These are phyloP conservation scores for Moniliella sp. DNA, from an alignment of 1,284 basidiomycete genomes.

Conservation along the genomic window DNA sequence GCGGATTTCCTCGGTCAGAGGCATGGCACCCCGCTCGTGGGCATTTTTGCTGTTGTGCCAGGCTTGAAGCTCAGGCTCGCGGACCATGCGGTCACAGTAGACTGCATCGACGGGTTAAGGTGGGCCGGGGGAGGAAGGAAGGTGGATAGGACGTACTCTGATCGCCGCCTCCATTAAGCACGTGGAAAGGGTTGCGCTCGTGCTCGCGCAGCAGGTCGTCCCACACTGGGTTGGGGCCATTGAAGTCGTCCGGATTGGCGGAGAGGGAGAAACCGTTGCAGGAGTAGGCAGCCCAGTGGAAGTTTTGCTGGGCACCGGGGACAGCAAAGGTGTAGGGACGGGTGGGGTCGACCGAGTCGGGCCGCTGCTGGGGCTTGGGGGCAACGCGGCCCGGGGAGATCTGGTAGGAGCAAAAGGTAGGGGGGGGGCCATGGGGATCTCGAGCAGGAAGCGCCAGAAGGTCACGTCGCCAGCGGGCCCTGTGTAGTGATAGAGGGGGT, in stretches of 20 bases:
- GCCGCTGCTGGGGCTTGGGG: not conserved
- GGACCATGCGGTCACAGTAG: slow-evolving; percentile 14
- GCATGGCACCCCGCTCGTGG: slow-evolving; percentile 45
- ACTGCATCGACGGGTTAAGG: slow-evolving; percentile 33
- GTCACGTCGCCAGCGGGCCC: slow-evolving; percentile 52
- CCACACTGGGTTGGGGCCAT: slow-evolving; percentile 49
- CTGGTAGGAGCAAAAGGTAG: slow-evolving; percentile 5
- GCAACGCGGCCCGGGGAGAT: not conserved
- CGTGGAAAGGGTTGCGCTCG: slow-evolving; percentile 58
- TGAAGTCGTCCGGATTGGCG: slow-evolving; percentile 36
- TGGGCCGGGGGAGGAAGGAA: slow-evolving; percentile 47
- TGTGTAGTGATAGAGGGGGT: slow-evolving; percentile 60
- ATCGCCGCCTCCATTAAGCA: slow-evolving; percentile 49
- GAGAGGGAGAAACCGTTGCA: slow-evolving; percentile 42
- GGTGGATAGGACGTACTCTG: slow-evolving; percentile 31
- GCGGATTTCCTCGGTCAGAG: slow-evolving; percentile 51
- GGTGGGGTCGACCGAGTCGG: slow-evolving; percentile 1
- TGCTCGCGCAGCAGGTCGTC: slow-evolving; percentile 66
- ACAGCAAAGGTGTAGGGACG: slow-evolving; percentile 51
- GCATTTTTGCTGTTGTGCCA: not conserved
- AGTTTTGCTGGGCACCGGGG: slow-evolving; percentile 58
- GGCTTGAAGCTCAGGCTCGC: slow-evolving; percentile 5
- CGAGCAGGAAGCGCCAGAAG: slow-evolving; percentile 82
- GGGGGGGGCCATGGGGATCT: slow-evolving; percentile 48
- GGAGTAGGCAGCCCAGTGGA: slow-evolving; percentile 72